Evolutionary conservation across 495 filamentous ascomycete genomes (phyloP).

Genomic region (Talaromyces adpressus): DNA sequence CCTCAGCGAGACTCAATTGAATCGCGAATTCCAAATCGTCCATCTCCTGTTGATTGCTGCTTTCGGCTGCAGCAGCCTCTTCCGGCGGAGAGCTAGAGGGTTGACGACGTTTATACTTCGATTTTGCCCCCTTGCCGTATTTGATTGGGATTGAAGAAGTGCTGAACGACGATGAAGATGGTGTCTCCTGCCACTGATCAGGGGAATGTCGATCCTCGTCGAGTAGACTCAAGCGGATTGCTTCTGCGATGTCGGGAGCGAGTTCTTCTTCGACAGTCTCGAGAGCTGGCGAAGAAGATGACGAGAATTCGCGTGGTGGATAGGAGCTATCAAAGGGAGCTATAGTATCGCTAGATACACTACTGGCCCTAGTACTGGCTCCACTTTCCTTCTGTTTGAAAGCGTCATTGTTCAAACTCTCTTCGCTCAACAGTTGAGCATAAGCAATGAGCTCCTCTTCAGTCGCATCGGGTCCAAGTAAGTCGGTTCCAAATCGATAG

Average conservation of each 20-base stretch:
- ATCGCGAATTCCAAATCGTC: slow-evolving; percentile 81
- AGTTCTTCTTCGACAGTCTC: slow-evolving; percentile 47
- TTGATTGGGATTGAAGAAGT: slow-evolving; percentile 40
- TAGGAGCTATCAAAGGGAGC: slow-evolving; percentile 42
- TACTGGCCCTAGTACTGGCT: slow-evolving; percentile 40
- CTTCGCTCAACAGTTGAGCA: slow-evolving; percentile 80
- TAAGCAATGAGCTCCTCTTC: slow-evolving; percentile 90
- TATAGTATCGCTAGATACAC: slow-evolving; percentile 34
- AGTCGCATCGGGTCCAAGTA: slow-evolving; percentile 61
- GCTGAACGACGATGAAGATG: slow-evolving; percentile 32
- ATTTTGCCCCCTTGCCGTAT: slow-evolving; percentile 32
- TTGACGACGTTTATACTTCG: slow-evolving; percentile 10
- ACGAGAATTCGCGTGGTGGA: slow-evolving; percentile 38
- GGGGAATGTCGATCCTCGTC: slow-evolving; percentile 31
- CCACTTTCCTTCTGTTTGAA: slow-evolving; percentile 45
- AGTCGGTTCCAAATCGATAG: slow-evolving; percentile 72
- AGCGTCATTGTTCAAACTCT: slow-evolving; percentile 58
- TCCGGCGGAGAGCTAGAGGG: slow-evolving; percentile 14
- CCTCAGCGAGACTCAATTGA: slow-evolving; percentile 77
- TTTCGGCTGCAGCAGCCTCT: slow-evolving; percentile 18
- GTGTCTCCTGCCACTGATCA: slow-evolving; percentile 23
- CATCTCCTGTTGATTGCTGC: slow-evolving; percentile 42
- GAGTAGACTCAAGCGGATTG: slow-evolving; percentile 69
- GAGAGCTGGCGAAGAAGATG: slow-evolving; percentile 33
- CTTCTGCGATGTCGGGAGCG: slow-evolving; percentile 72